These are phyloP conservation scores for Carex littledalei DNA, from an alignment of 176 grass and related monocot genomes.

Conservation along the genomic window DNA sequence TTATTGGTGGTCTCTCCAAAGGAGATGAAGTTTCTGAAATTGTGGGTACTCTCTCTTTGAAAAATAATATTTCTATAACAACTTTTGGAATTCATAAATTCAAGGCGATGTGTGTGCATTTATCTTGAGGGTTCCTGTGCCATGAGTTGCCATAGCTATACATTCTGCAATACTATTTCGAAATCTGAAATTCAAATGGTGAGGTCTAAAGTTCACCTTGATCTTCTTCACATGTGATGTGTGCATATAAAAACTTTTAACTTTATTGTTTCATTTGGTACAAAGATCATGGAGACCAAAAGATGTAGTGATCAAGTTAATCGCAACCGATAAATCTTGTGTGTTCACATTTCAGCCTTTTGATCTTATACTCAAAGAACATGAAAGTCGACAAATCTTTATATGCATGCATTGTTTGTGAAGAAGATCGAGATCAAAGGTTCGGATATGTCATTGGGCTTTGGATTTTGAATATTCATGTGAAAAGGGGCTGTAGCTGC, in stretches of 20 bases:
- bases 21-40: slow-evolving; percentile 32
- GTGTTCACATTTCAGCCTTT: not conserved
- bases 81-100: not conserved
- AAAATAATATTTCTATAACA: not conserved
- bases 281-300: not conserved
- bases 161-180: not conserved
- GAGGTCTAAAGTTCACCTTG: not conserved
- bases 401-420: not conserved
- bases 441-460: not conserved
- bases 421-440: not conserved
- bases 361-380: not conserved
- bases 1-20: slow-evolving; percentile 41
- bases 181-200: not conserved
- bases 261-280: slow-evolving; percentile 1
- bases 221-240: not conserved
- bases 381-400: not conserved
- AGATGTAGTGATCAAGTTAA: not conserved
- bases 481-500: no score
- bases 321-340: not conserved
- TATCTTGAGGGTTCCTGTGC: not conserved
- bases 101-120: not conserved
- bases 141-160: not conserved
- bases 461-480: not conserved
- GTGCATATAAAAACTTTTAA: not conserved
- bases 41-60: slow-evolving; percentile 27